Percentiles rank a stretch among this genome's conserved stretches.
phyloP scores from a whole-genome alignment of 2,329 filamentous ascomycete genomes.

The Verticillium isaacii region DNA sequence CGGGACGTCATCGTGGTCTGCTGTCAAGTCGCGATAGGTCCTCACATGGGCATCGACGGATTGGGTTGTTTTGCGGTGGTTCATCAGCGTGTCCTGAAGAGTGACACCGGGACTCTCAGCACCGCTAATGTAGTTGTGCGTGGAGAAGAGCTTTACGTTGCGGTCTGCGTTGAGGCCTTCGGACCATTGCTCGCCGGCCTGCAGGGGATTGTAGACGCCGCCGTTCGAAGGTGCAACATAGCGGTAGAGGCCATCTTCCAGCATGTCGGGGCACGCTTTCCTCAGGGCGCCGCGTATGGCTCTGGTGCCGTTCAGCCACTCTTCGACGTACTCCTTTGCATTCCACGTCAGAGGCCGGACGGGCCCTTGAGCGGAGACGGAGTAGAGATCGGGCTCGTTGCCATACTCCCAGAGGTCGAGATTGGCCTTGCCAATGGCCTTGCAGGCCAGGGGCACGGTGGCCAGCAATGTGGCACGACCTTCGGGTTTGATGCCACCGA shows the following conservation, averaged over 20 bases:
- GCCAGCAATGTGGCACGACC: slow-evolving; percentile 47
- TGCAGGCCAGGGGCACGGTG: slow-evolving; percentile 52
- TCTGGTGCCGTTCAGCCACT: slow-evolving; percentile 53
- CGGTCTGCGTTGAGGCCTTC: slow-evolving; percentile 44
- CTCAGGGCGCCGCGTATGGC: slow-evolving; percentile 40
- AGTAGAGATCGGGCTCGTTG: slow-evolving; percentile 59
- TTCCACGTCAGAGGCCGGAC: slow-evolving; percentile 49
- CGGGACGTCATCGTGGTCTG: slow-evolving; percentile 38
- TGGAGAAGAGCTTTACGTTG: slow-evolving; percentile 48
- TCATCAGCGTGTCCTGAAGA: slow-evolving; percentile 58
- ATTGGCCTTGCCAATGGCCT: slow-evolving; percentile 44
- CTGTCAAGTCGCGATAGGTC: slow-evolving; percentile 35
- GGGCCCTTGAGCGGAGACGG: slow-evolving; percentile 43
- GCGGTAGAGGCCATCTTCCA: slow-evolving; percentile 33
- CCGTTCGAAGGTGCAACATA: slow-evolving; percentile 55
- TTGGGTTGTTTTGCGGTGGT: slow-evolving; percentile 49
- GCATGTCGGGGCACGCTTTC: slow-evolving; percentile 45
- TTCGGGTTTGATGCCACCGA: slow-evolving; percentile 43
- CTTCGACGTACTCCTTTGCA: slow-evolving; percentile 48
- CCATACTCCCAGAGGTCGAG: slow-evolving; percentile 58
- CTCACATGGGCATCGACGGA: slow-evolving; percentile 44
- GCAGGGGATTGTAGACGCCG: slow-evolving; percentile 44
- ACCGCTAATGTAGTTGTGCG: slow-evolving; percentile 61
- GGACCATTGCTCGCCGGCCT: slow-evolving; percentile 44
- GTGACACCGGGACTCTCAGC: slow-evolving; percentile 56